phyloP scores from a whole-genome alignment of 805 yeast species.

The Yarrowia sp. region DNA sequence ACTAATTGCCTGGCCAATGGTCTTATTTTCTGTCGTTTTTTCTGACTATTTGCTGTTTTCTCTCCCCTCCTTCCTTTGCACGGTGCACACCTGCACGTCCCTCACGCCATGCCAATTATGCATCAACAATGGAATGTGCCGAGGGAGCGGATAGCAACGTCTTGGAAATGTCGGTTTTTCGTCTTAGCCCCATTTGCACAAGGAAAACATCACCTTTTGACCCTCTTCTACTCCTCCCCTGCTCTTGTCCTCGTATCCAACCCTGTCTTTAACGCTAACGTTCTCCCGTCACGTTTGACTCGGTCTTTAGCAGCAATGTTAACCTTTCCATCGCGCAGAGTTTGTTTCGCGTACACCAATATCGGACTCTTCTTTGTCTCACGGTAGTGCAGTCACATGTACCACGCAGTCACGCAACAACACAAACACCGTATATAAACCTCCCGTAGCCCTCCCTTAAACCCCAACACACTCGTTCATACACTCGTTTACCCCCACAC shows the following conservation, averaged over 20 bases:
- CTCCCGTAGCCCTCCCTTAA: neutral
- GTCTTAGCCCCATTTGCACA: neutral
- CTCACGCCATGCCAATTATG: neutral
- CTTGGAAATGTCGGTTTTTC: neutral
- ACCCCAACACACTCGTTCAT: neutral
- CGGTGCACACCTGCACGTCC: neutral
- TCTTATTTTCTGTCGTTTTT: too few relatives aligned
- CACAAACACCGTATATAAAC: neutral
- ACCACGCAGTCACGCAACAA: too few relatives aligned
- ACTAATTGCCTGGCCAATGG: too few relatives aligned
- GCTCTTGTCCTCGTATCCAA: neutral
- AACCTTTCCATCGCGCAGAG: too few relatives aligned
- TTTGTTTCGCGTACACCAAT: too few relatives aligned
- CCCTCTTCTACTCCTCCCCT: neutral
- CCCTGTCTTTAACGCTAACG: too few relatives aligned
- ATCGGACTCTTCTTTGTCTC: too few relatives aligned
- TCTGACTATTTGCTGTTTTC: too few relatives aligned
- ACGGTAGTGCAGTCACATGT: too few relatives aligned
- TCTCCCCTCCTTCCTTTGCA: neutral
- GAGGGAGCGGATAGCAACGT: neutral
- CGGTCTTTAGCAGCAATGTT: too few relatives aligned
- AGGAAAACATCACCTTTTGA: neutral
- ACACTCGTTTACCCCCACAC: neutral
- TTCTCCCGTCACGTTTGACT: too few relatives aligned
- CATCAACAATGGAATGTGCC: slow-evolving; percentile 9